Base-by-base conservation (phyloP, 495 filamentous ascomycete species). In the Daldinia concentrica region DNA sequence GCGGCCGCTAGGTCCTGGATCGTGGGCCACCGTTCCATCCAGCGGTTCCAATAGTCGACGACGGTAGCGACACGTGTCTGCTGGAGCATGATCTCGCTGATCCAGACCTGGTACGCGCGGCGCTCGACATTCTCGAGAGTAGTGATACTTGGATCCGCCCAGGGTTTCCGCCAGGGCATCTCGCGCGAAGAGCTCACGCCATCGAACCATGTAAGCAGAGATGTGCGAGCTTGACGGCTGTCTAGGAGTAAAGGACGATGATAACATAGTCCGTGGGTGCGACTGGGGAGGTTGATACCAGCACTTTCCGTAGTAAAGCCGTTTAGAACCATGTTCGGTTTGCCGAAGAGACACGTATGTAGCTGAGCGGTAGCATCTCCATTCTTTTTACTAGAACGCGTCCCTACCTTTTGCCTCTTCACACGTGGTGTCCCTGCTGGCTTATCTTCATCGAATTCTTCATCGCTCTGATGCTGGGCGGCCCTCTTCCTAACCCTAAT, bases 71-170 rank as follows among this genome's bases (percentile, higher is more conserved):
- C 83, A 59, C 83, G 83, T 6, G 83, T 85, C 73, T 85, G 83
- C 74, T 85, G 83, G 24, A 85, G 73, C 83, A 85, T 85, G 59
- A 82, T 76, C 61, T 85, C 83, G 73, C 82, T 83, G 68, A 85
- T 83, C 77, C 81, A 84, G 61, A 85, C 83, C 62, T 85, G 79
- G 70, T 85, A 85, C 29, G 83, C 83, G 65, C 83, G 80, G 4
- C 67, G 76, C 52, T 78, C 73, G 43, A 83, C 30, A 6, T 56
- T 56, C 1, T 11, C 34, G 62, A 50, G 45, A 62, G 54, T 17
- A 14, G 26, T 12, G 7, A n/a, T 19, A 17, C 12, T 6, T 39
- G 77, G 67, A 45, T 81, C 66, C 8, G 79, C 62, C 78, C 82
- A 86, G 12, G 80, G 43, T 57, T 84, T 82, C 60, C 83, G 78